A percentile compares a stretch with the other conserved stretches of the same genome.
Conservation (phyloP, 805 yeast species). For the Metschnikowia hibisci region DNA sequence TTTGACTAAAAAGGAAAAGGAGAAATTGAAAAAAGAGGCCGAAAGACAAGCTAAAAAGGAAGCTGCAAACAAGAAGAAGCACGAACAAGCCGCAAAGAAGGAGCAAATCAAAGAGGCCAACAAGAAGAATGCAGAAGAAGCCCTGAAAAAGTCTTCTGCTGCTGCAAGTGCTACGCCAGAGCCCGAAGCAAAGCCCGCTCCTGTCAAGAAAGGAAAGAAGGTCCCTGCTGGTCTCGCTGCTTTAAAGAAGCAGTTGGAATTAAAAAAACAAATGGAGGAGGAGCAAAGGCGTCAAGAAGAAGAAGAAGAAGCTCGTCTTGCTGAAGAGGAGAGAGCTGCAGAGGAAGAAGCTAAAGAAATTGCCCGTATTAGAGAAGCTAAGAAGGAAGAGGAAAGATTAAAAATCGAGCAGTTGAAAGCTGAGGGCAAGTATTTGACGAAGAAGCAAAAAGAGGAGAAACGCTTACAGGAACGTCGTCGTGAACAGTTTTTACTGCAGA, state of each 20-base stretch:
- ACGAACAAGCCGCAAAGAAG: conserved; percentile 57
- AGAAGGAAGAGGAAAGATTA: conserved; percentile 82
- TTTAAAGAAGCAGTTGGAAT: conserved; percentile 81
- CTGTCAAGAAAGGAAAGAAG: conserved; percentile 62
- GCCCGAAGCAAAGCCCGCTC: conserved; percentile 30
- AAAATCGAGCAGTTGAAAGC: conserved; percentile 91
- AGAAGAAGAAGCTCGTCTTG: conserved; percentile 50
- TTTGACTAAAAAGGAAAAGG: conserved; percentile 90
- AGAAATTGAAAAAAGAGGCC: conserved; percentile 90
- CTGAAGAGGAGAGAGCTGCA: conserved; percentile 47
- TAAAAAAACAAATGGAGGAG: conserved; percentile 84
- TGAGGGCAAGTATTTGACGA: conserved; percentile 90
- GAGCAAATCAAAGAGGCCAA: conserved; percentile 51
- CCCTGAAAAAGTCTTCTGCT: conserved; percentile 18
- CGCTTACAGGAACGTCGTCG: conserved; percentile 84
- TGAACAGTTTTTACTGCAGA: conserved; percentile 72
- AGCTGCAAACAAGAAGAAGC: conserved; percentile 80
- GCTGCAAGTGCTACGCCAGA: conserved; percentile 27
- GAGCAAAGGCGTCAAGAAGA: conserved; percentile 71
- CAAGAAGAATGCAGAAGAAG: conserved; percentile 42
- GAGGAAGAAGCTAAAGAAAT: conserved; percentile 63
- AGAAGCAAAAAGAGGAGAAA: conserved; percentile 93
- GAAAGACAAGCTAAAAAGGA: conserved; percentile 91
- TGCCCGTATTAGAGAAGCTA: conserved; percentile 56
- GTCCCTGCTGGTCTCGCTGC: conserved; percentile 91